Percentiles rank a stretch among this genome's conserved stretches.
Conservation (phyloP, 345 rosid genomes). For the Acer campestre region DNA sequence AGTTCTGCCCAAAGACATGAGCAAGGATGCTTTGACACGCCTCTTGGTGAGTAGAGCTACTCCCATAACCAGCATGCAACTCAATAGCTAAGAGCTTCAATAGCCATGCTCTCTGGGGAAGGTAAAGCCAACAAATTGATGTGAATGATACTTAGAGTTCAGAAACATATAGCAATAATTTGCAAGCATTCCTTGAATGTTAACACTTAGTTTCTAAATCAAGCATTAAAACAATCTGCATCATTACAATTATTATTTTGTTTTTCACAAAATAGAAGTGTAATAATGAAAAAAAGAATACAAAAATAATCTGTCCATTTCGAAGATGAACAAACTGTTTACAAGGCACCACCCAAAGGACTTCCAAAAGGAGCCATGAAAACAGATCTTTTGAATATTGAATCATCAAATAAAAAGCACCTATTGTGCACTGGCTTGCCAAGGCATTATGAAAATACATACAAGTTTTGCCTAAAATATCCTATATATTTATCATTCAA, state of each 20-base stretch:
- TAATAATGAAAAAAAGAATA: neutral
- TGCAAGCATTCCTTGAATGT: neutral
- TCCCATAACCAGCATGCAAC: conserved; percentile 70
- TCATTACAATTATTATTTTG: neutral
- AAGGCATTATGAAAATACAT: neutral
- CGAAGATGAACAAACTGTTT: neutral
- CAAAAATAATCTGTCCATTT: neutral
- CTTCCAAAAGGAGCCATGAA: neutral
- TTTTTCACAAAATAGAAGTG: neutral
- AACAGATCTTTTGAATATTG: neutral
- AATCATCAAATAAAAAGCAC: neutral
- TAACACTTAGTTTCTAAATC: neutral
- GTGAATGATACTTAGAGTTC: neutral
- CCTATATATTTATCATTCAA: neutral
- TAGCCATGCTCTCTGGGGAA: conserved; percentile 87
- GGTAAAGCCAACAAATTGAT: conserved; percentile 12
- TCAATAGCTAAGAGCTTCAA: conserved; percentile 88
- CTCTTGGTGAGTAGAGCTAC: conserved; percentile 64
- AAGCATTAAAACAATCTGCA: conserved; percentile 5
- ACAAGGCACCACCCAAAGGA: neutral
- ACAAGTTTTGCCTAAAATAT: neutral
- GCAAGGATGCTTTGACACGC: conserved; percentile 71
- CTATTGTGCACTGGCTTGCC: neutral
- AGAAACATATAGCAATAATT: conserved; percentile 1
- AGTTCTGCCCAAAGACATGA: conserved; percentile 77